These are phyloP conservation scores for Erigeron canadensis DNA, from an alignment of 129 eudicot genomes.

Conservation along the genomic window DNA sequence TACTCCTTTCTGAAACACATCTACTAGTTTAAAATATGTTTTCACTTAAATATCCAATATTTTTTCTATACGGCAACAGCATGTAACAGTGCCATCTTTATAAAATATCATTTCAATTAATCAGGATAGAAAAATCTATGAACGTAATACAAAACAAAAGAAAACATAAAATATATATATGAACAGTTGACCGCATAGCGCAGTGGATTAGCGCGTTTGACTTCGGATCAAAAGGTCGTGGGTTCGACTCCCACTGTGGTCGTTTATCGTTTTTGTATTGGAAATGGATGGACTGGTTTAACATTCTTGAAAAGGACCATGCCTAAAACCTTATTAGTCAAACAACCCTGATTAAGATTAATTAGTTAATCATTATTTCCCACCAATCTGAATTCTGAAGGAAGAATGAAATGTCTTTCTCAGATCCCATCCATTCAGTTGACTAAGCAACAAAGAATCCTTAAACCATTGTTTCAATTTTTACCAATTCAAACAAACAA, in stretches of 20 bases:
- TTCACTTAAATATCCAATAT: too few species aligned
- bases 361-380: background rate
- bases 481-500: slow-evolving; percentile 2
- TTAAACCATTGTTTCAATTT: slow-evolving; percentile 8
- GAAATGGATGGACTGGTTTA: too few species aligned
- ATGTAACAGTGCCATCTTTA: too few species aligned
- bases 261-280: slow-evolving; percentile 16
- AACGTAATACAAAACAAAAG: too few species aligned
- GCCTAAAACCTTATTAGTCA: background rate
- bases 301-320: too few species aligned
- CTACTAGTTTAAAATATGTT: too few species aligned
- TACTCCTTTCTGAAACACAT: too few species aligned
- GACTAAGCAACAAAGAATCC: background rate
- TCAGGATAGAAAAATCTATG: too few species aligned
- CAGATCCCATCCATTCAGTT: slow-evolving; percentile 3
- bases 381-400: background rate
- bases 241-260: slow-evolving; percentile 99
- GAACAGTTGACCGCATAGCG: slow-evolving; percentile 97
- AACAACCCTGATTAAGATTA: slow-evolving; percentile 19
- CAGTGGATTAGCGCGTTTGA: slow-evolving; percentile 99
- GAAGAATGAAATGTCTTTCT: slow-evolving; percentile 1
- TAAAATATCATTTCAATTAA: too few species aligned
- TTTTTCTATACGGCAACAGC: too few species aligned
- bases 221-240: slow-evolving; percentile 99
- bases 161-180: too few species aligned